Base-by-base conservation (phyloP, 1,284 basidiomycete species). In the Kwoniella shivajii region DNA sequence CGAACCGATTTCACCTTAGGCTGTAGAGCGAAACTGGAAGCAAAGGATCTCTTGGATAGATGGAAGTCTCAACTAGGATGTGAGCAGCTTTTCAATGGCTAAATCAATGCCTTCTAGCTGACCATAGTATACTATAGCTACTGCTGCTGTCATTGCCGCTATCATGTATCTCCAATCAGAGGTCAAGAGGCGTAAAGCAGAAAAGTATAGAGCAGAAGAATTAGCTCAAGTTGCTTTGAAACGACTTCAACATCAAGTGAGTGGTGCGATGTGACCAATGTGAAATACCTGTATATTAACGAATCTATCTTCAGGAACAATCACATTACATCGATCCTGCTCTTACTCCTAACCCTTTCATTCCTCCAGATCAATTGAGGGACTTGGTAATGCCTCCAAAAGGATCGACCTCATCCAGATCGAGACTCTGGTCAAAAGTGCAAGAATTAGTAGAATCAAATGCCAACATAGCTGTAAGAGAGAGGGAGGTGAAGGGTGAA, bases 361-460 rank as follows among this genome's bases (percentile, higher is more conserved):
- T 98, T 56, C 89, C 92, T 1, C 90, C 92, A 6, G 81, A 90
- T 46, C 94, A 97, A 71, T 84, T 99, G 33, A 87, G 96, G 42
- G 95, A 99, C 78, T 82, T 90, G 41, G 84, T 98, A 39, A 80
- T 99, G 24, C 87, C 89, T 62, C 85, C 89, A 50, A 88, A 91
- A 57, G 88, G 90, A 69, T 88, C 88, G 24, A 83, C 89, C 14
- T 73, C 82, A 6, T 79, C 80, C 29, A 84, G 93, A 45, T 83
- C 85, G 56, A 81, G 85, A 33, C 70, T 98, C 31, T 99, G 96
- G 96, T 82, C 84, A 45, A 84, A 84, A 57, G 96, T 99, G 39
- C 88, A 90, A 72, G 85, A 83, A 46, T 80, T 93, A 43, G 91
- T 99, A 1, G 95, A 99, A 78, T 86, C 85, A 53, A 99, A 99